These are phyloP conservation scores for Leptodermis oblonga DNA, from an alignment of 257 asterid genomes.

Conservation along the genomic window DNA sequence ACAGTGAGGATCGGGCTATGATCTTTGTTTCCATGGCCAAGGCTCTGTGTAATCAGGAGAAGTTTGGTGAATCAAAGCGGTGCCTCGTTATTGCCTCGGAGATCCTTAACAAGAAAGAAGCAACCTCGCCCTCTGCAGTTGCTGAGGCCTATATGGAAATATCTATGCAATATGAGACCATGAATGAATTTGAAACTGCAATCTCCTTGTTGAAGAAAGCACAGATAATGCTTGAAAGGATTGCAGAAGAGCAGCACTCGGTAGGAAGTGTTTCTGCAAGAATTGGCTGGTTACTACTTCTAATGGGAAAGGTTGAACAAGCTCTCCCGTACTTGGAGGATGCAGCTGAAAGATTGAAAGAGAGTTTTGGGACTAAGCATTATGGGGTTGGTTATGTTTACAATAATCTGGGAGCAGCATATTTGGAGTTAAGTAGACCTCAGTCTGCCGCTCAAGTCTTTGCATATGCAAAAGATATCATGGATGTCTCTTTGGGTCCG, in stretches of 20 bases:
- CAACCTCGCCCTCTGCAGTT: slow-evolving; percentile 52
- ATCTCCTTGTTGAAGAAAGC: slow-evolving; percentile 62
- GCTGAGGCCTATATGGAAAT: slow-evolving; percentile 77
- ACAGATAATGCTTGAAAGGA: slow-evolving; percentile 58
- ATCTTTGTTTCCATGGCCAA: slow-evolving; percentile 76
- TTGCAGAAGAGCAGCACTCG: slow-evolving; percentile 87
- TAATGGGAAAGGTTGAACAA: slow-evolving; percentile 72
- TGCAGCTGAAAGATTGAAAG: slow-evolving; percentile 90
- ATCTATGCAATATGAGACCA: slow-evolving; percentile 68
- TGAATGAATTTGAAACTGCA: slow-evolving; percentile 85
- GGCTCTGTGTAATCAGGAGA: slow-evolving; percentile 69
- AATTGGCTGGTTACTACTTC: slow-evolving; percentile 78
- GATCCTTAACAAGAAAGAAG: slow-evolving; percentile 65
- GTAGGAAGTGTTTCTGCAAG: slow-evolving; percentile 86
- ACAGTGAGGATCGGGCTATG: slow-evolving; percentile 78
- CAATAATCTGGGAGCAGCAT: slow-evolving; percentile 88
- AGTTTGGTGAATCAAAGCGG: slow-evolving; percentile 61
- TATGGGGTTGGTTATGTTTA: slow-evolving; percentile 80
- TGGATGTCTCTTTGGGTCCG: slow-evolving; percentile 93
- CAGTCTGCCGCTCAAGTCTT: slow-evolving; percentile 94
- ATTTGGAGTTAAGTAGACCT: slow-evolving; percentile 80
- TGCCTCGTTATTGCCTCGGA: slow-evolving; percentile 72
- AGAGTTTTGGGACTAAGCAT: slow-evolving; percentile 86
- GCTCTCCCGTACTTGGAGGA: slow-evolving; percentile 82
- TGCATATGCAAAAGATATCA: slow-evolving; percentile 80